phyloP scores from a whole-genome alignment of 169 alveolate species.

The Plasmodium relictum region DNA sequence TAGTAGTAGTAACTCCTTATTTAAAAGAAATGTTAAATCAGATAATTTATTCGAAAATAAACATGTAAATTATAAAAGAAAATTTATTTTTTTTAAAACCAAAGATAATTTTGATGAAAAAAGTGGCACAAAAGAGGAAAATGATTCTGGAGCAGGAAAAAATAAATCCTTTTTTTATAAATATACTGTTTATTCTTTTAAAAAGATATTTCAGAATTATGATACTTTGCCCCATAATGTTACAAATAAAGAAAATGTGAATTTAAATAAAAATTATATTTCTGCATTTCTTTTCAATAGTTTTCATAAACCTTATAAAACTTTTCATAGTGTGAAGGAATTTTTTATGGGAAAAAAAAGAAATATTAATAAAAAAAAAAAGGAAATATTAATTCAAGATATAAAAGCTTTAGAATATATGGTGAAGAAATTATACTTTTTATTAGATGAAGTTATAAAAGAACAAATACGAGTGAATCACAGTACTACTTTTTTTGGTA shows the following conservation, averaged over 20 bases:
- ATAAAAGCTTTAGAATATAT: slow-evolving; percentile 64
- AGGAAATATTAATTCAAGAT: slow-evolving; percentile 46
- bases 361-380: slow-evolving; percentile 34
- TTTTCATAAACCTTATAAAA: slow-evolving; percentile 36
- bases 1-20: slow-evolving; percentile 13
- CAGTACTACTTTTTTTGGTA: slow-evolving; percentile 50
- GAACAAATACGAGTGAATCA: slow-evolving; percentile 63
- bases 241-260: not conserved
- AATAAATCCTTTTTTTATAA: slow-evolving; percentile 8
- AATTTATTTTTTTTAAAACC: slow-evolving; percentile 21
- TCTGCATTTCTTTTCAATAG: slow-evolving; percentile 33
- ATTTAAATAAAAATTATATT: not conserved
- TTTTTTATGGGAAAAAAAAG: slow-evolving; percentile 30
- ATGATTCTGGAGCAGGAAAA: not conserved
- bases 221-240: slow-evolving; percentile 2
- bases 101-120: slow-evolving; percentile 6
- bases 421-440: slow-evolving; percentile 51
- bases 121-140: not conserved
- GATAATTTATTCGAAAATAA: not conserved
- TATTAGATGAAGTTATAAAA: slow-evolving; percentile 58
- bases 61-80: slow-evolving; percentile 10
- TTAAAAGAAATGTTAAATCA: slow-evolving; percentile 25
- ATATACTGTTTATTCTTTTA: slow-evolving; percentile 11
- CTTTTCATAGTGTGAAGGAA: slow-evolving; percentile 60
- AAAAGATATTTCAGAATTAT: not conserved